Evolutionary conservation across 306 rosid species (phyloP).

Genomic region (Quercus dentata): DNA sequence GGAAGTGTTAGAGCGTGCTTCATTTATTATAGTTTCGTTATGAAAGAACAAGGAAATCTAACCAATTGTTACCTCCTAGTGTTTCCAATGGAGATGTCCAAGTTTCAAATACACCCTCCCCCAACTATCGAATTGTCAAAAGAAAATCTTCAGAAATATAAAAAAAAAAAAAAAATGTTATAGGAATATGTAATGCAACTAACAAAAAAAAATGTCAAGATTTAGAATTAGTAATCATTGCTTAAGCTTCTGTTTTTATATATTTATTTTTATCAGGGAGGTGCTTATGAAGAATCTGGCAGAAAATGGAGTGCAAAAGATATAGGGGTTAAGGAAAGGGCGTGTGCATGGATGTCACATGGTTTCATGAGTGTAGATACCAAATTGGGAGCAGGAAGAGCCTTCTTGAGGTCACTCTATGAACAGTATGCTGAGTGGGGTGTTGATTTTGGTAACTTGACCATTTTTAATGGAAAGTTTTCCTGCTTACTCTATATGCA

Average conservation of each 20-base stretch:
- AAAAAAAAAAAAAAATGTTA: neutral
- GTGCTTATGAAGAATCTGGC: constrained; percentile 60
- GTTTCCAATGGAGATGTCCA: too few relatives aligned
- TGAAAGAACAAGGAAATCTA: neutral
- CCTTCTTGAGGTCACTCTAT: constrained; percentile 82
- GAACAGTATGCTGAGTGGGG: constrained; percentile 90
- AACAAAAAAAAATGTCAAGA: neutral
- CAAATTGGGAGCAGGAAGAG: constrained; percentile 74
- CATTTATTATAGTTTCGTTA: neutral
- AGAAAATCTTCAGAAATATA: neutral
- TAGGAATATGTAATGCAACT: neutral
- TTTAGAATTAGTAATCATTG: neutral
- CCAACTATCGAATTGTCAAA: neutral
- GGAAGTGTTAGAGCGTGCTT: neutral
- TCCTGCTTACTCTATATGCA: constrained; percentile 3
- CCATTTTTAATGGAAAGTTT: constrained; percentile 12
- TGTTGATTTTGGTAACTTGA: constrained; percentile 80
- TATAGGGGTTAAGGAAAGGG: constrained; percentile 64
- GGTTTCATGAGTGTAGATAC: constrained; percentile 96
- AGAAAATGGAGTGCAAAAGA: constrained; percentile 78
- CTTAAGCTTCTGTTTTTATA: constrained; percentile 19
- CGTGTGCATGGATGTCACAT: constrained; percentile 82
- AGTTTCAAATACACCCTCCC: too few relatives aligned
- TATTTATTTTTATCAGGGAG: constrained; percentile 42
- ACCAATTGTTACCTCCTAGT: too few relatives aligned